These are phyloP conservation scores for Flueggea neowawraea DNA, from an alignment of 441 rosid genomes.

Conservation along the genomic window DNA sequence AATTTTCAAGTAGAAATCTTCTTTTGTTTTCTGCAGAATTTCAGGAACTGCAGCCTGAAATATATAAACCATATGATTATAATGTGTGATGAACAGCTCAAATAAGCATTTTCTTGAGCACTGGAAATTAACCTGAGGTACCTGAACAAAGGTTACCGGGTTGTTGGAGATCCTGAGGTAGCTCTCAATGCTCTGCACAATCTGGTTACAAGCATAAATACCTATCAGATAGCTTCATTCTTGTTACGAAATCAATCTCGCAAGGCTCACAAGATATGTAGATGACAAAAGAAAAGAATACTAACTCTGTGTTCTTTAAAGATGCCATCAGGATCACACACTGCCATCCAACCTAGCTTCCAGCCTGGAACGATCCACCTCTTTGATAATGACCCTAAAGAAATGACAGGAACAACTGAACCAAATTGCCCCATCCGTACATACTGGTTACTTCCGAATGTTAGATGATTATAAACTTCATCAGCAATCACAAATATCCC, in stretches of 20 bases:
- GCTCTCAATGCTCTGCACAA: constrained; percentile 25
- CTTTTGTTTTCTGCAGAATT: constrained; percentile 54
- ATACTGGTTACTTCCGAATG: constrained; percentile 17
- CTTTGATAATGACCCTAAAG: constrained; percentile 28
- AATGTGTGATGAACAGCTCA: neutral
- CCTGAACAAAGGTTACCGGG: constrained; percentile 50
- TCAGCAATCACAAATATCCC: constrained; percentile 40
- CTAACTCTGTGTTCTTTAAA: constrained; percentile 31
- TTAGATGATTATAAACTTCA: constrained; percentile 35
- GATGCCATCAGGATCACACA: constrained; percentile 30
- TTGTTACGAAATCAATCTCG: neutral
- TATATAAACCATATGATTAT: neutral
- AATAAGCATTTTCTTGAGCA: neutral
- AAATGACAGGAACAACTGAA: constrained; percentile 18
- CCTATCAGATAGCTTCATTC: neutral
- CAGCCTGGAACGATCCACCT: constrained; percentile 39
- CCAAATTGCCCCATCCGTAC: constrained; percentile 21
- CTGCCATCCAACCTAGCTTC: constrained; percentile 47
- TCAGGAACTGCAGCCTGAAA: constrained; percentile 67
- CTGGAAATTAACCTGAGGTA: neutral
- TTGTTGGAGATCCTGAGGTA: constrained; percentile 24
- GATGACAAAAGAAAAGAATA: neutral
- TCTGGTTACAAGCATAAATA: constrained; percentile 10
- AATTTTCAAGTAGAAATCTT: constrained; percentile 52
- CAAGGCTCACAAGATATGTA: no score